Evolutionary conservation across 495 filamentous ascomycete genomes (phyloP).

Genomic region (Pseudomonodictys pantanalensis): DNA sequence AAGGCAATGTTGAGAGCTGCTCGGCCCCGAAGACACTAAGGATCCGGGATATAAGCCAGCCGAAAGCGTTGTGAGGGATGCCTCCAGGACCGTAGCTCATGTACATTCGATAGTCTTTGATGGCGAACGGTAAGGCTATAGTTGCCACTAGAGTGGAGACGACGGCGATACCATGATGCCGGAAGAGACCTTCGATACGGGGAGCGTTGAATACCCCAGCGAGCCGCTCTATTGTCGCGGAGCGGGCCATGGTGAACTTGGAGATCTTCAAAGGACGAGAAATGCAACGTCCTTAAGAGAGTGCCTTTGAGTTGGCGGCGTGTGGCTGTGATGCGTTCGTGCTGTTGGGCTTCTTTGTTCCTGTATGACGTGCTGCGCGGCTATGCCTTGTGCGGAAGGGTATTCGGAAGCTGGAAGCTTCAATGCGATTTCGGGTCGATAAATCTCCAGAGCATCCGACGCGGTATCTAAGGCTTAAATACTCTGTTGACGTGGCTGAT

Average conservation of each 20-base stretch:
- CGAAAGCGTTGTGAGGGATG: constrained; percentile 40
- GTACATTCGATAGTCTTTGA: constrained; percentile 18
- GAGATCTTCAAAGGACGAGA: no score
- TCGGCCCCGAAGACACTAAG: constrained; percentile 36
- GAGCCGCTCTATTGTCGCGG: neutral
- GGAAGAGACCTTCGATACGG: neutral
- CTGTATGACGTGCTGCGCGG: no score
- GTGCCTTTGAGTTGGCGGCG: no score
- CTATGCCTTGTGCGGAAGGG: no score
- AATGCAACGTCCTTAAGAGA: constrained; percentile 2
- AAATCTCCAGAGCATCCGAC: no score
- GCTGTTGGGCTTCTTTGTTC: no score
- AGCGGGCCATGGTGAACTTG: no score
- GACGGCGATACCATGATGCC: neutral
- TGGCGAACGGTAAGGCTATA: constrained; percentile 6
- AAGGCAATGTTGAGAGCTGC: constrained; percentile 23
- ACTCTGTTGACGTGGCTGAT: no score
- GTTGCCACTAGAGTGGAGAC: constrained; percentile 1
- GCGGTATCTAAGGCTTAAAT: no score
- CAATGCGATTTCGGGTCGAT: no score
- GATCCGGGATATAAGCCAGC: constrained; percentile 38
- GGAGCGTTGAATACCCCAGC: neutral
- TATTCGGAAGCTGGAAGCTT: no score
- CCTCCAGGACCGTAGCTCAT: constrained; percentile 44
- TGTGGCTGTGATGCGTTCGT: no score